These are phyloP conservation scores for Verticillium longisporum DNA, from an alignment of 2,329 filamentous ascomycete genomes.

Conservation along the genomic window DNA sequence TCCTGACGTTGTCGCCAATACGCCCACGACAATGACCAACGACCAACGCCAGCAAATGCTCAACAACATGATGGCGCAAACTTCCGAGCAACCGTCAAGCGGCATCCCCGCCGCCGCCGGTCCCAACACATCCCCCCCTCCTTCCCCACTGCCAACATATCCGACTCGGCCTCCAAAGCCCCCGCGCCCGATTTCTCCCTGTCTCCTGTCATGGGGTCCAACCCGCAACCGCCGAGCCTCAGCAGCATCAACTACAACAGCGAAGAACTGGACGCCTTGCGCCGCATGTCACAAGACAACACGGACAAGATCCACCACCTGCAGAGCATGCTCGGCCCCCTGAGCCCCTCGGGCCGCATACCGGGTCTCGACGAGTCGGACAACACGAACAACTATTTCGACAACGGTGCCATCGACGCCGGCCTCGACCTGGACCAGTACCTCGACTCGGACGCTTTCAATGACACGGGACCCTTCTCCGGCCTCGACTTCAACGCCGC, in stretches of 20 bases:
- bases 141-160: constrained; percentile 8
- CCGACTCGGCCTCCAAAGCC: constrained; percentile 14
- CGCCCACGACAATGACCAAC: constrained; percentile 44
- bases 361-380: constrained; percentile 54
- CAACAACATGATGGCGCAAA: constrained; percentile 49
- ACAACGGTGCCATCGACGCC: constrained; percentile 24
- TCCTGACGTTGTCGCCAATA: constrained; percentile 49
- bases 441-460: constrained; percentile 34
- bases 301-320: constrained; percentile 70
- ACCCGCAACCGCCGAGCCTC: constrained; percentile 42
- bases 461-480: constrained; percentile 32
- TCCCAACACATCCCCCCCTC: constrained; percentile 11
- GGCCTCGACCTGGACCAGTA: constrained; percentile 45
- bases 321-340: constrained; percentile 65
- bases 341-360: constrained; percentile 74
- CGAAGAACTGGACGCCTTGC: constrained; percentile 70
- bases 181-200: constrained; percentile 26
- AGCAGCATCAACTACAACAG: constrained; percentile 58
- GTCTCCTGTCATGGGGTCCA: constrained; percentile 42
- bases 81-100: constrained; percentile 17
- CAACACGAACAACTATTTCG: constrained; percentile 19
- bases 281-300: constrained; percentile 73
- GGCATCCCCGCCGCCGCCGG: constrained; percentile 10
- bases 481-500: constrained; percentile 33
- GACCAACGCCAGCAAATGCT: constrained; percentile 54